These are phyloP conservation scores for Pleurotus pulmonarius DNA, from an alignment of 768 basidiomycete species.

Conservation along the genomic window DNA sequence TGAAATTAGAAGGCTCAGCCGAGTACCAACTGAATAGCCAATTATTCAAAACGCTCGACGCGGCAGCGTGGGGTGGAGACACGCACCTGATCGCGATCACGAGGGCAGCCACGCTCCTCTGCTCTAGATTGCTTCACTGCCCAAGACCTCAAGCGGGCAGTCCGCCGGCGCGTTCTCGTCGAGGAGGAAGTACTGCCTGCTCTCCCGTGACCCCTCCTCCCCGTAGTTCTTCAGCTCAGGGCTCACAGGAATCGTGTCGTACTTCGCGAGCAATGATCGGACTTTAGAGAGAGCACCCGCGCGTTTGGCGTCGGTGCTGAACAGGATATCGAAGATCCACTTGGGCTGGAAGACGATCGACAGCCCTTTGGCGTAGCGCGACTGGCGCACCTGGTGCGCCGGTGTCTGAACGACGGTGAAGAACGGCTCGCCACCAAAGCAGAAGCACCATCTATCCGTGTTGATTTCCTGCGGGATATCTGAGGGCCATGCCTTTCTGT, in stretches of 20 bases:
- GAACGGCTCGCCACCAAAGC: slow-evolving; percentile 19
- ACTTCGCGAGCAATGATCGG: slow-evolving; percentile 15
- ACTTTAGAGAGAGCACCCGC: slow-evolving; percentile 16
- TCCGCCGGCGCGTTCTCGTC: slow-evolving; percentile 17
- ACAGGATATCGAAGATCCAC: slow-evolving; percentile 20
- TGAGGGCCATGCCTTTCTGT: slow-evolving; percentile 15
- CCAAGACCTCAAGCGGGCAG: slow-evolving; percentile 11
- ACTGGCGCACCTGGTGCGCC: slow-evolving; percentile 15
- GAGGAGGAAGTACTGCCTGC: slow-evolving; percentile 16
- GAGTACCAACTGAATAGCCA: background rate
- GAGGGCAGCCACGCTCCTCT: too few relatives aligned
- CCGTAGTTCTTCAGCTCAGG: slow-evolving; percentile 20
- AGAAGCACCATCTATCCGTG: slow-evolving; percentile 18
- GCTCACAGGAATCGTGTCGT: slow-evolving; percentile 18
- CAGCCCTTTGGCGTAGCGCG: slow-evolving; percentile 16
- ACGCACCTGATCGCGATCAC: slow-evolving; percentile 1
- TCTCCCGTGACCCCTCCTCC: slow-evolving; percentile 15
- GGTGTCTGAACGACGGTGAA: slow-evolving; percentile 18
- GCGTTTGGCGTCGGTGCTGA: slow-evolving; percentile 17
- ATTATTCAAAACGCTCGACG: background rate
- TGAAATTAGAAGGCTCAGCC: background rate
- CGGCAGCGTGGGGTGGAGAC: background rate
- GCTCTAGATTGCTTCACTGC: background rate
- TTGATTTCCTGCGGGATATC: slow-evolving; percentile 14
- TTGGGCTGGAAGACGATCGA: slow-evolving; percentile 20